Evolutionary conservation across 257 asterid species (phyloP), one percentile per base, ranked within the genome.

Genomic region (Solanum boliviense): DNA sequence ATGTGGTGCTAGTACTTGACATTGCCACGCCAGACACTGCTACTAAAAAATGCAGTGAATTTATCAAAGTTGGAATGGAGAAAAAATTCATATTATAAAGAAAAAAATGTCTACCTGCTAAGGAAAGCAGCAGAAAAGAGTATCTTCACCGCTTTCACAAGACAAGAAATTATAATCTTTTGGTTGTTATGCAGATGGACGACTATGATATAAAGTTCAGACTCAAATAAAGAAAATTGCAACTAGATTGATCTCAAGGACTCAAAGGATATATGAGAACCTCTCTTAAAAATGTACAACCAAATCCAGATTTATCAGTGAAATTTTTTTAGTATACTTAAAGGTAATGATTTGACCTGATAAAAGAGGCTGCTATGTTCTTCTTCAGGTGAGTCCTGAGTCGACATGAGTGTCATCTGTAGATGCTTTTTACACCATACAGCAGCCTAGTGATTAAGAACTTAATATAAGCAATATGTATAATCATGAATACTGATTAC

Each of bases 311-410:
- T 10, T 81, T 9, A 81, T 48, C 41, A 48, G 85, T 16, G 39
- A 29, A 5, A 46, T 44, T 82, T 31, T 48, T 29, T 48, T 44
- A 18, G 27, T 48, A 82, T 31, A 48, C 38, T 48, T 3, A 10
- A 74, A 58, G 70, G 71, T 31, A 58, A n/a, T 48, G 78, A 10
- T 27, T 31, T 85, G 89, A 96, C 99, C 99, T 94, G 98, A 92
- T 91, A 95, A 89, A 97, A 97, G 90, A 92, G 88, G 91, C 91
- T 84, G 85, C 91, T 88, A 88, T 97, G 99, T 86, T 96, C 99
- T 93, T 95, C 99, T 91, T 96, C 99, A 76, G 95, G 98, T 65
- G 98, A 96, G 76, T 96, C 99, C 87, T 93, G 95, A n/a, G 90
- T 87, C 67, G 99, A 95, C 97, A 97, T 94, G 68, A 97, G 88